Evolutionary conservation across 2,329 filamentous ascomycete genomes (phyloP).

Genomic region (Lachnellula arida): DNA sequence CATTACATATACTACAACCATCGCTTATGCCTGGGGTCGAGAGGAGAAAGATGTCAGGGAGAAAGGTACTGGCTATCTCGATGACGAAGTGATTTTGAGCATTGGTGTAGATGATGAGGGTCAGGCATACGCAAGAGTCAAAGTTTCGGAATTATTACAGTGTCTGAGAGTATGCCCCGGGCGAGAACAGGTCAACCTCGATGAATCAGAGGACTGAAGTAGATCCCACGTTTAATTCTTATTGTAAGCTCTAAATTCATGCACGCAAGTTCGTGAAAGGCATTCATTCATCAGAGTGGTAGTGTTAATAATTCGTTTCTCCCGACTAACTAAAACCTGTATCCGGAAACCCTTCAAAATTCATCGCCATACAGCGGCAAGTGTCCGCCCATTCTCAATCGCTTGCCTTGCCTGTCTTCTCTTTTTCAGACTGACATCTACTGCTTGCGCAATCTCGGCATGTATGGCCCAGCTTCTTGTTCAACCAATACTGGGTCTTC

Average conservation of each 20-base stretch:
- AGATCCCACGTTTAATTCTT: neutral
- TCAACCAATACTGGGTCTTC: neutral
- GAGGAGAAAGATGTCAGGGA: constrained; percentile 31
- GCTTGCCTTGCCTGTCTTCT: neutral
- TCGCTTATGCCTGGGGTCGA: constrained; percentile 34
- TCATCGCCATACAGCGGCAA: neutral
- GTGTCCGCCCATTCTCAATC: neutral
- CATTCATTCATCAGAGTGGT: neutral
- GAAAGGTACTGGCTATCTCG: constrained; percentile 34
- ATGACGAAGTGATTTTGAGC: constrained; percentile 37
- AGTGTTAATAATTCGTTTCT: too few species aligned
- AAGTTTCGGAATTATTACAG: constrained; percentile 31
- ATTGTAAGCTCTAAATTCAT: neutral
- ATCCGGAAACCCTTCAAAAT: too few species aligned
- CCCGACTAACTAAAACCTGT: too few species aligned
- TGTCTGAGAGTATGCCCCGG: constrained; percentile 46
- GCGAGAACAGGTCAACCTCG: constrained; percentile 24
- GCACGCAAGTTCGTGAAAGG: neutral
- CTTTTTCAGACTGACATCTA: neutral
- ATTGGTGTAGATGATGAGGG: constrained; percentile 36
- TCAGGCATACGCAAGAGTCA: constrained; percentile 33
- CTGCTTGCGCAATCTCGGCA: neutral
- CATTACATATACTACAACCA: constrained; percentile 38
- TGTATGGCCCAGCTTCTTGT: neutral
- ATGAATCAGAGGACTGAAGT: neutral